phyloP scores from a whole-genome alignment of 768 basidiomycete genomes.

The Coprinopsis cinerea region DNA sequence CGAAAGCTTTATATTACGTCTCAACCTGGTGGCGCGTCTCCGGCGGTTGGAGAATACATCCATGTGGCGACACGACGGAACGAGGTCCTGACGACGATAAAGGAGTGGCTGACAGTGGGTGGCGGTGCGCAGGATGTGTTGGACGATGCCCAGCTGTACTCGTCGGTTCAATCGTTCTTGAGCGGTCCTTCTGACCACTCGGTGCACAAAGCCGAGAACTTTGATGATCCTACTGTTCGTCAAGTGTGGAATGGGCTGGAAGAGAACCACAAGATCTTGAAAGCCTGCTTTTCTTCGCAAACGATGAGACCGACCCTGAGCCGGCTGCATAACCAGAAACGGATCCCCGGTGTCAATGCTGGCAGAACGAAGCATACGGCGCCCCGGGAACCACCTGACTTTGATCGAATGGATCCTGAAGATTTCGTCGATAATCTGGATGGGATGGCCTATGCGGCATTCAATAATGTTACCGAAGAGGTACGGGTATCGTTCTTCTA shows the following conservation, averaged over 20 bases:
- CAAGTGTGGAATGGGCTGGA: constrained; percentile 42
- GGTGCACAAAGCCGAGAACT: constrained; percentile 35
- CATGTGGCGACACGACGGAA: constrained; percentile 46
- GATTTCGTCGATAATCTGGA: constrained; percentile 76
- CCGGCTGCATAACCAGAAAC: constrained; percentile 19
- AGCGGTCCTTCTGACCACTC: constrained; percentile 47
- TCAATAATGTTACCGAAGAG: constrained; percentile 75
- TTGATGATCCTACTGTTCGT: constrained; percentile 38
- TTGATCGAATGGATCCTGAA: constrained; percentile 59
- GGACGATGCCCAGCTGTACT: constrained; percentile 62
- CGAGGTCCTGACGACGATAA: constrained; percentile 59
- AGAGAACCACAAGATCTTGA: constrained; percentile 36
- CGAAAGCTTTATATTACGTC: constrained; percentile 65
- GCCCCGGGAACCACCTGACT: constrained; percentile 48
- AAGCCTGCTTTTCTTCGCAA: constrained; percentile 44
- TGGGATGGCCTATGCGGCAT: constrained; percentile 67
- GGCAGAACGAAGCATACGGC: constrained; percentile 30
- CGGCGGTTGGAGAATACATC: constrained; percentile 40
- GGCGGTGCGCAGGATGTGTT: constrained; percentile 76
- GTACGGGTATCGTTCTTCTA: constrained; percentile 28
- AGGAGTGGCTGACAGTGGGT: constrained; percentile 67
- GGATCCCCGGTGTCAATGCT: constrained; percentile 18
- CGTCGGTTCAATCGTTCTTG: constrained; percentile 55
- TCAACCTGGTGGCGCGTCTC: constrained; percentile 36
- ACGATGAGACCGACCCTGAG: constrained; percentile 52